Evolutionary conservation across 1,284 basidiomycete species (phyloP).

Genomic region (Inonotus hispidus): DNA sequence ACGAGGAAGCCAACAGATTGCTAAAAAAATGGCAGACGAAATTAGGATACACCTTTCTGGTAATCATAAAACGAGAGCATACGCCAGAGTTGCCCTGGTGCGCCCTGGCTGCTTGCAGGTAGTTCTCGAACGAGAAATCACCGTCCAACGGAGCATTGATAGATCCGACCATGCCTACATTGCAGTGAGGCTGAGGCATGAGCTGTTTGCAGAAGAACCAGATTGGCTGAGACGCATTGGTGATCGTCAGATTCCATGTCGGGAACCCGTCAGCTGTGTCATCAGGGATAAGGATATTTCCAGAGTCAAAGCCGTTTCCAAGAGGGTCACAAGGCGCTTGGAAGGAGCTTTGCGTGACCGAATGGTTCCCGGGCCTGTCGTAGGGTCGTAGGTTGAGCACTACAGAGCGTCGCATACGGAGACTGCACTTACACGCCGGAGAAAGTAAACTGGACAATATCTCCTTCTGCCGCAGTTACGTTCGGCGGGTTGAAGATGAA

Average conservation of each 20-base stretch:
- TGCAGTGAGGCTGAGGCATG: conserved; percentile 39
- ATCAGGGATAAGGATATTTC: conserved; percentile 30
- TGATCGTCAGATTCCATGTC: conserved; percentile 44
- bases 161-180: conserved; percentile 39
- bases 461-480: conserved; percentile 39
- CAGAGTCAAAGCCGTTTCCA: conserved; percentile 44
- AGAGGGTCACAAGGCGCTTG: conserved; percentile 39
- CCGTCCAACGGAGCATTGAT: conserved; percentile 50
- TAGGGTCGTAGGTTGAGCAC: too few relatives aligned
- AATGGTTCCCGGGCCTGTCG: conserved; percentile 43
- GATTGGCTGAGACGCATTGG: conserved; percentile 39
- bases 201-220: conserved; percentile 61
- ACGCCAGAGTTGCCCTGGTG: conserved; percentile 31
- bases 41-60: neutral
- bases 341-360: conserved; percentile 48
- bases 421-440: conserved; percentile 33
- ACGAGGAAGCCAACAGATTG: conserved; percentile 36
- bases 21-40: conserved; percentile 22
- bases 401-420: neutral
- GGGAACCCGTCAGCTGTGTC: conserved; percentile 25
- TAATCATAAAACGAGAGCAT: conserved; percentile 18
- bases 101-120: conserved; percentile 32
- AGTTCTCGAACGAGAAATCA: conserved; percentile 41
- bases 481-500: conserved; percentile 42
- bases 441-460: conserved; percentile 44